Conservation (phyloP, 768 basidiomycete genomes). For the Suillus occidentalis region DNA sequence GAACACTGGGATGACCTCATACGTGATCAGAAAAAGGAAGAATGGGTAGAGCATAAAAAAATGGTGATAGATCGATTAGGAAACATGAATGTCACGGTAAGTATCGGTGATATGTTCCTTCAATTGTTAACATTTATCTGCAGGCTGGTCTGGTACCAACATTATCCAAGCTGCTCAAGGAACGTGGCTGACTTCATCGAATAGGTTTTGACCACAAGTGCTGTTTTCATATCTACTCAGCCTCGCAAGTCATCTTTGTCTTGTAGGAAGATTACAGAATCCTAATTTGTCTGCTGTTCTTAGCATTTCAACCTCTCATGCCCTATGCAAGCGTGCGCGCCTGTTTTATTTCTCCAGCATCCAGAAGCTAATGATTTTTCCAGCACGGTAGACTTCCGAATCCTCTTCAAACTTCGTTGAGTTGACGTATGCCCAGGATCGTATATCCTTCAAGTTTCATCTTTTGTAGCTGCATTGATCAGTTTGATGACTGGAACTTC, state of each 20-base stretch:
- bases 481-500: conserved; percentile 1
- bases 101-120: neutral
- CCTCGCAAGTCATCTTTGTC: neutral
- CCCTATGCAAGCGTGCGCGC: neutral
- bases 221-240: neutral
- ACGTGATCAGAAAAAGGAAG: neutral
- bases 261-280: neutral
- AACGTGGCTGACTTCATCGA: neutral
- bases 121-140: neutral
- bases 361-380: neutral
- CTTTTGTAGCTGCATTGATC: neutral
- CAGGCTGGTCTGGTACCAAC: neutral
- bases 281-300: neutral
- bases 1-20: neutral
- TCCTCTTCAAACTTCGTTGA: neutral
- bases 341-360: neutral
- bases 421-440: neutral
- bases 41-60: neutral
- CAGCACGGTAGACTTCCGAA: neutral
- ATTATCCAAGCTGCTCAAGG: neutral
- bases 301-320: neutral
- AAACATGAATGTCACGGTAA: neutral
- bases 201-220: conserved; percentile 2
- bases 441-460: neutral
- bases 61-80: neutral